Conservation (phyloP, 495 filamentous ascomycete species). For the Penicillium desertorum region DNA sequence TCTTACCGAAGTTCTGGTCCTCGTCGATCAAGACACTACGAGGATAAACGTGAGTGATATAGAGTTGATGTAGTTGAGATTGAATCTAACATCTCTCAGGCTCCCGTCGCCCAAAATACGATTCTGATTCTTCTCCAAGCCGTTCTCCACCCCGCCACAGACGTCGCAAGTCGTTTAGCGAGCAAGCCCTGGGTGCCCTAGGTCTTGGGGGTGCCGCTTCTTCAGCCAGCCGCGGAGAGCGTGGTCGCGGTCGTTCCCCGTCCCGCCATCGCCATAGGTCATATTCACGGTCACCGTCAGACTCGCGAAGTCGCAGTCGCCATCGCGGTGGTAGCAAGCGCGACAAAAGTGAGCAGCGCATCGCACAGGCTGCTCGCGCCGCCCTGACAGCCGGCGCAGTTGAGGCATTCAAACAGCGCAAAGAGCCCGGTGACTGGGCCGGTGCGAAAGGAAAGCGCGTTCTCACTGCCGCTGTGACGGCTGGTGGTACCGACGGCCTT, state of each 20-base stretch:
- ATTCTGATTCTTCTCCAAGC: slow-evolving; percentile 40
- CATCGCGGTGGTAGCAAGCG: slow-evolving; percentile 38
- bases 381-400: slow-evolving; percentile 82
- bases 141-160: slow-evolving; percentile 45
- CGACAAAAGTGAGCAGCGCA: slow-evolving; percentile 59
- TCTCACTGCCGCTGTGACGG: slow-evolving; percentile 80
- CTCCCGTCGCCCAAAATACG: slow-evolving; percentile 41
- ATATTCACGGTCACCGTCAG: slow-evolving; percentile 52
- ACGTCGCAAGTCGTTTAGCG: slow-evolving; percentile 69
- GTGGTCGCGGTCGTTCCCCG: slow-evolving; percentile 33
- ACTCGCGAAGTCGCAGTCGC: slow-evolving; percentile 45
- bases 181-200: slow-evolving; percentile 63
- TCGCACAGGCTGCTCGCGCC: slow-evolving; percentile 82
- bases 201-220: slow-evolving; percentile 60
- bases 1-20: slow-evolving; percentile 58
- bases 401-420: slow-evolving; percentile 83
- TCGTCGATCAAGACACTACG: slow-evolving; percentile 52
- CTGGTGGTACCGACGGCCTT: slow-evolving; percentile 79
- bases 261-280: slow-evolving; percentile 54
- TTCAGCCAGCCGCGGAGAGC: slow-evolving; percentile 19
- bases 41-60: slow-evolving; percentile 45
- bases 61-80: not conserved
- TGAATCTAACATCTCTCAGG: slow-evolving; percentile 22
- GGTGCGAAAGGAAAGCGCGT: slow-evolving; percentile 85
- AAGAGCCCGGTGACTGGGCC: slow-evolving; percentile 79